Base-by-base conservation (phyloP, 768 basidiomycete genomes). In the Kondoa malvinella region DNA sequence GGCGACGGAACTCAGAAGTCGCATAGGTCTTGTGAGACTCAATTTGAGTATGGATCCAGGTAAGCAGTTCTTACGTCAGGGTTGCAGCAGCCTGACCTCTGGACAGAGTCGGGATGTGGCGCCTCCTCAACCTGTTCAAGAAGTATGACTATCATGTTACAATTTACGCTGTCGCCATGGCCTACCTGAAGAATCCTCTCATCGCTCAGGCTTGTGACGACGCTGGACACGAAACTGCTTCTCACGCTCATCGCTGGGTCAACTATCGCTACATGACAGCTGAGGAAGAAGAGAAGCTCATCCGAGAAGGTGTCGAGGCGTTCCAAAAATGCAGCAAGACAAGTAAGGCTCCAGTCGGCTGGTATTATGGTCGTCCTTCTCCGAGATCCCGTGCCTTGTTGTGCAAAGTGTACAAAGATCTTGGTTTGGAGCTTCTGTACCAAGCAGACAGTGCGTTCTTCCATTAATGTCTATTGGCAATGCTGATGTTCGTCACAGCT, bases 31-130 rank as follows among this genome's bases (percentile, higher is more conserved):
- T 50, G 40, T 21, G 58, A 71, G 59, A 56, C 66, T 15, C 71
- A 73, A 32, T 75, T 75, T 66, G 75, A 75, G 29, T 76, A 76
- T 62, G 76, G 76, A 1, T 67, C 76, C 15, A 70, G 40, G 40
- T 50, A 21, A 50, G 40, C 21, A 8, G 21, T 8, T 21, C 8
- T 50, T 8, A 50, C 21, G 8, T 50, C 12, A 8, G 12, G 40
- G 12, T 50, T 50, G 40, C 8, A 21, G 21, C 12, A 21, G 40
- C 40, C 21, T 8, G 21, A 50, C 21, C 21, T 50, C 40, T 8
- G 40, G 8, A 8, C 40, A 50, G 76, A 17, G 74, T 71, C 25
- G 74, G 68, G 15, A 70, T 76, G 31, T 76, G 75, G 75, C 68
- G 75, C 26, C 67, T 74, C 57, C 71, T 74, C 69, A 30, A 68